These are phyloP conservation scores for Claviceps monticola DNA, from an alignment of 2,329 filamentous ascomycete species.

Conservation along the genomic window DNA sequence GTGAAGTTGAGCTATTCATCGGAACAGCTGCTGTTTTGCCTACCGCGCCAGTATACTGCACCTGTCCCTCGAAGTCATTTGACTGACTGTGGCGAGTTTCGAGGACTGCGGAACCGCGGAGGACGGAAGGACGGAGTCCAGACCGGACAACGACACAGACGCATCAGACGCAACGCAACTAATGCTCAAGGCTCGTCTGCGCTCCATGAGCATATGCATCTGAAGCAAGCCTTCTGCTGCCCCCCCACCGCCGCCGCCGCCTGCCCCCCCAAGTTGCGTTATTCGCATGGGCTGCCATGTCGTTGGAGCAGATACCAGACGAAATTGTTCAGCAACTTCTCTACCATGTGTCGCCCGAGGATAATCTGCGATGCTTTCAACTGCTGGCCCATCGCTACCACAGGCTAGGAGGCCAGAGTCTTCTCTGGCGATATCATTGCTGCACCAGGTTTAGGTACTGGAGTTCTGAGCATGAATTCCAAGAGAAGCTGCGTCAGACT, in stretches of 20 bases:
- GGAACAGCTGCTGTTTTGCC: not conserved
- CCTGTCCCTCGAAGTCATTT: not conserved
- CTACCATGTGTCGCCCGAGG: constrained; percentile 42
- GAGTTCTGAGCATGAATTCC: constrained; percentile 50
- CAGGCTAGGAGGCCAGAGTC: constrained; percentile 51
- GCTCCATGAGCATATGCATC: not conserved
- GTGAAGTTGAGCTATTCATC: not conserved
- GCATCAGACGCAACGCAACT: not conserved
- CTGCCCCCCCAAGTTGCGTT: not conserved
- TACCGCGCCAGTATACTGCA: not conserved
- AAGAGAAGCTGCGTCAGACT: constrained; percentile 36
- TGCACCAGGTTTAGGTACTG: constrained; percentile 56
- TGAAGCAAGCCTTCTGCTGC: not conserved
- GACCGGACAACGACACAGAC: not conserved
- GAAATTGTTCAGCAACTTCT: constrained; percentile 77
- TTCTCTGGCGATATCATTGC: constrained; percentile 75
- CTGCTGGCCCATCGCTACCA: constrained; percentile 49
- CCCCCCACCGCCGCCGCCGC: not conserved
- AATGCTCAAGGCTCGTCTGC: not conserved
- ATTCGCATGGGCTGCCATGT: constrained; percentile 16
- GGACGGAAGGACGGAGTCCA: not conserved
- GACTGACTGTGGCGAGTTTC: not conserved
- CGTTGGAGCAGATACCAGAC: constrained; percentile 49
- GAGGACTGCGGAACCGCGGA: not conserved
- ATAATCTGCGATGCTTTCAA: constrained; percentile 35